These are phyloP conservation scores for Cystofilobasidium ferigula DNA, from an alignment of 768 basidiomycete species.

Conservation along the genomic window DNA sequence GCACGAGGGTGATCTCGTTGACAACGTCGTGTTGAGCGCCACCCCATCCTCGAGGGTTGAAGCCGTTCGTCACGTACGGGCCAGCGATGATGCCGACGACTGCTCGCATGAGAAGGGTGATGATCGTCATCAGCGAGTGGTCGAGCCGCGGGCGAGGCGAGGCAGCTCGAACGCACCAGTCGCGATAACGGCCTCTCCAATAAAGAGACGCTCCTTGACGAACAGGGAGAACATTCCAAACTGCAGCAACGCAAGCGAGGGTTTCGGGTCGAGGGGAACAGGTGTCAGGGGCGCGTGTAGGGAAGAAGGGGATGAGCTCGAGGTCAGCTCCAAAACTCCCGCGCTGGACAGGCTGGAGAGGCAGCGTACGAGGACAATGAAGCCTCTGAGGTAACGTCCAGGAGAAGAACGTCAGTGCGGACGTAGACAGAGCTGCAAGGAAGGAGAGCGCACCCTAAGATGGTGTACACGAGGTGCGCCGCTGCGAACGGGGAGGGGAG, in stretches of 20 bases:
- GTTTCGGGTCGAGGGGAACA: neutral
- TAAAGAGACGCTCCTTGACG: conserved; percentile 79
- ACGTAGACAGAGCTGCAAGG: conserved; percentile 17
- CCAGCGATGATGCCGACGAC: conserved; percentile 29
- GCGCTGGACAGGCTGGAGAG: neutral
- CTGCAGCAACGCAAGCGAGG: conserved; percentile 40
- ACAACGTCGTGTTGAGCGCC: conserved; percentile 33
- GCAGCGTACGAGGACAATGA: conserved; percentile 57
- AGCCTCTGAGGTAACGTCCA: conserved; percentile 40
- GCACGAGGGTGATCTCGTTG: conserved; percentile 63
- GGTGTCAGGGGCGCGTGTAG: neutral
- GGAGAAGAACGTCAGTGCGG: neutral
- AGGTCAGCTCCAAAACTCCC: neutral
- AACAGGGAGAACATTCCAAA: conserved; percentile 93
- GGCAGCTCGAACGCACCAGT: conserved; percentile 55
- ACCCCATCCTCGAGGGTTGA: conserved; percentile 31
- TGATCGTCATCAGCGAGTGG: neutral
- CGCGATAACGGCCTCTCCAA: conserved; percentile 94
- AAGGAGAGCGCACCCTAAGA: conserved; percentile 45
- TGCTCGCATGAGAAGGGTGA: neutral
- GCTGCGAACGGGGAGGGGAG: conserved; percentile 2
- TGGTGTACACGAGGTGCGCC: conserved; percentile 64
- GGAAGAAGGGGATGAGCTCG: neutral
- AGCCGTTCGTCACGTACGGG: conserved; percentile 31
- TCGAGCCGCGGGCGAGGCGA: neutral